These are phyloP conservation scores for Xylaria sp. DNA, from an alignment of 2,329 filamentous ascomycete species.

Conservation along the genomic window DNA sequence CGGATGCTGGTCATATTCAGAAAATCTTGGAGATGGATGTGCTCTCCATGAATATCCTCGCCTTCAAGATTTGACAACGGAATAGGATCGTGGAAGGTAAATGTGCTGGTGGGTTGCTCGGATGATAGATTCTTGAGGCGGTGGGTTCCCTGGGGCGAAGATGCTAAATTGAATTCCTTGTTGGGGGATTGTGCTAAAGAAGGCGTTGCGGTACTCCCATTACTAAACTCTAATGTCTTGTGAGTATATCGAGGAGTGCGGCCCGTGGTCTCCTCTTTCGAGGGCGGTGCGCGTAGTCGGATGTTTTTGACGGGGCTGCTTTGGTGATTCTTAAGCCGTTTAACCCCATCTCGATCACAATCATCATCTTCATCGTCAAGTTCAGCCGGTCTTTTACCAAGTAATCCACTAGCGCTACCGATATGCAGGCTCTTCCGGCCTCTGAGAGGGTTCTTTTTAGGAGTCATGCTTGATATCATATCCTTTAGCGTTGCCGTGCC, in stretches of 20 bases:
- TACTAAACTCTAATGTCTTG: slow-evolving; percentile 58
- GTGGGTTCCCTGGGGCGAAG: slow-evolving; percentile 67
- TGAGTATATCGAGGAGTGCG: slow-evolving; percentile 63
- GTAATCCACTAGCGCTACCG: slow-evolving; percentile 76
- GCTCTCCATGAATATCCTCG: slow-evolving; percentile 65
- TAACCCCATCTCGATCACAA: slow-evolving; percentile 69
- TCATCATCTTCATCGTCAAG: slow-evolving; percentile 72
- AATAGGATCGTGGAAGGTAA: slow-evolving; percentile 58
- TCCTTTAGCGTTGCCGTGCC: slow-evolving; percentile 75
- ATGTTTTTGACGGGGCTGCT: slow-evolving; percentile 82
- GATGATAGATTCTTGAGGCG: slow-evolving; percentile 66
- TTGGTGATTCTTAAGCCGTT: slow-evolving; percentile 77
- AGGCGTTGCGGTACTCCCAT: slow-evolving; percentile 53
- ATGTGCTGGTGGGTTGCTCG: slow-evolving; percentile 57
- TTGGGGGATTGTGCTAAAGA: slow-evolving; percentile 61
- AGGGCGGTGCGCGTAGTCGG: slow-evolving; percentile 74
- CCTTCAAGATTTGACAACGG: slow-evolving; percentile 56
- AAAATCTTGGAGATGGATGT: slow-evolving; percentile 90
- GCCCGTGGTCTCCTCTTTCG: slow-evolving; percentile 73
- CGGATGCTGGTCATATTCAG: slow-evolving; percentile 94
- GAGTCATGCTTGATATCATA: slow-evolving; percentile 81
- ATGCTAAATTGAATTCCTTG: slow-evolving; percentile 55
- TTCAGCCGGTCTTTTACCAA: slow-evolving; percentile 79
- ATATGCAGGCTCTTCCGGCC: slow-evolving; percentile 81
- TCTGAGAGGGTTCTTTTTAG: slow-evolving; percentile 74